Evolutionary conservation across 805 yeast genomes (phyloP), one percentile per base, ranked within the genome.

Genomic region (Candida oleophila): DNA sequence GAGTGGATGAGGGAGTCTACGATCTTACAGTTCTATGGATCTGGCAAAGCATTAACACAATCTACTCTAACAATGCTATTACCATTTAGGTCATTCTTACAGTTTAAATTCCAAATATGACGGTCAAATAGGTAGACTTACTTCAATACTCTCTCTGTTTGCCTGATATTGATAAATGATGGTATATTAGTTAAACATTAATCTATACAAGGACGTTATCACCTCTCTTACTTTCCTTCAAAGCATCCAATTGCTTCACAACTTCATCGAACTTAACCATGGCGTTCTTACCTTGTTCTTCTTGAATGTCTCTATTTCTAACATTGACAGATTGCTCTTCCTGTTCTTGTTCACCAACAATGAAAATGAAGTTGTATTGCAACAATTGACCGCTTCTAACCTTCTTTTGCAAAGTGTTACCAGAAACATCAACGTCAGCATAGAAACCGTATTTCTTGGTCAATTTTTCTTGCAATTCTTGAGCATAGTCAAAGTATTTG

Each of bases 391-490:
- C 99, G 58, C 81, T 87, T 81, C 99, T 89, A 51, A 94, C 90
- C 85, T 94, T 94, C 92, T 94, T 94, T 69, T 88, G 96, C 69
- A 94, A 79, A 46, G 99, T 94, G 80, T 94, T 92, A 74, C 97
- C 97, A 43, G 91, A 79, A 49, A 89, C 71, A 66, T 94, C 99
- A 49, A 82, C 96, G 64, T 94, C 99, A 37, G 96, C 94, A 62
- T 80, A 89, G 78, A 92, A 87, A 25, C 90, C 92, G 55, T 82
- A 82, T 48, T 73, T 76, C 63, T 86, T 84, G 46, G 61, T 69
- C 64, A 85, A 74, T 55, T 69, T 68, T 61, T 86, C 81, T 60
- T 84, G 83, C 54, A 94, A 87, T 57, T 81, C 74, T 68, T 85
- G 83, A 38, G 98, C 99, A 64, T 94, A 94, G 54, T 85, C 96